Evolutionary conservation across 148 eudicot species (phyloP).

Genomic region (Fagopyrum homotropicum): DNA sequence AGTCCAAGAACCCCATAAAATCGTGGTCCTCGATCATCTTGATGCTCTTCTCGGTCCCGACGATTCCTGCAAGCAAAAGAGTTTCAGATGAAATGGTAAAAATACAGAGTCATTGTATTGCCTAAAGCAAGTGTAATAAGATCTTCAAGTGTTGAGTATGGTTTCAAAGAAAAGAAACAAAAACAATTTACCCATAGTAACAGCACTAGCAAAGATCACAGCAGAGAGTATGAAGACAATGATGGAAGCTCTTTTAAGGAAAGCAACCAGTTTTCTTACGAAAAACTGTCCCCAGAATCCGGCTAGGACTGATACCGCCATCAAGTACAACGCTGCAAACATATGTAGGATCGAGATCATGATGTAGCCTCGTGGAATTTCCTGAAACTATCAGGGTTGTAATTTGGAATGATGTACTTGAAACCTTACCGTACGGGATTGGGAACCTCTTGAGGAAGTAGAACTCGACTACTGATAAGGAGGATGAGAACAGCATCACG

Average conservation of each 20-base stretch:
- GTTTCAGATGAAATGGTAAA: not conserved
- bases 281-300: constrained; percentile 98
- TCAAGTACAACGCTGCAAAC: constrained; percentile 77
- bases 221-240: constrained; percentile 86
- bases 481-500: constrained; percentile 94
- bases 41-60: constrained; percentile 64
- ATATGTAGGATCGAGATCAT: not conserved
- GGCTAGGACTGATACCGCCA: constrained; percentile 65
- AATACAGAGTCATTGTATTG: not conserved
- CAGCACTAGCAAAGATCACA: constrained; percentile 91
- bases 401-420: not conserved
- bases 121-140: not conserved
- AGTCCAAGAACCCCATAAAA: constrained; percentile 85
- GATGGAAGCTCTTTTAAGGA: constrained; percentile 71
- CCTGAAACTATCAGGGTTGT: not conserved
- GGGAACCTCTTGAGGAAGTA: constrained; percentile 89
- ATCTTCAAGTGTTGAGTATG: not conserved
- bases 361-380: not conserved
- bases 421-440: constrained; percentile 57
- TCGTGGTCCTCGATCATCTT: constrained; percentile 60
- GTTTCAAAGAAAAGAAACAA: not conserved
- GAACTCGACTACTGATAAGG: constrained; percentile 93
- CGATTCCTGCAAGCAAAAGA: constrained; percentile 41
- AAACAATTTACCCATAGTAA: constrained; percentile 68
- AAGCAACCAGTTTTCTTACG: constrained; percentile 61